phyloP scores from a whole-genome alignment of 2,329 filamentous ascomycete species.

The Trichophyton mentagrophytes region DNA sequence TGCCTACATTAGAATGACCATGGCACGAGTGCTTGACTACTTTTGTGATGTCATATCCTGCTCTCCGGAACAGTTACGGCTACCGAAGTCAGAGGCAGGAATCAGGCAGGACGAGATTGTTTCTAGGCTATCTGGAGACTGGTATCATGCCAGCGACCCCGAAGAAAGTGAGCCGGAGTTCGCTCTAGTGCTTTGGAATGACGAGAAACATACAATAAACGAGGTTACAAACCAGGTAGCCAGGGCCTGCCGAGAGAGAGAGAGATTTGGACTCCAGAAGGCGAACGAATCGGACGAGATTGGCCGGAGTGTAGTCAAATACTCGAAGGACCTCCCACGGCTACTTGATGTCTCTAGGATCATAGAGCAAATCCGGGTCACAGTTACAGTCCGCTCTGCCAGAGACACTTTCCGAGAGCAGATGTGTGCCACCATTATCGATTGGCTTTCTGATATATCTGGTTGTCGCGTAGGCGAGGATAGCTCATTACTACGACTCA shows the following conservation, averaged over 20 bases:
- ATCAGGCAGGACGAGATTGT: constrained; percentile 69
- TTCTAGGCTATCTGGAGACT: constrained; percentile 63
- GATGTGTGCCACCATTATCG: constrained; percentile 96
- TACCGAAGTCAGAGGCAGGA: constrained; percentile 68
- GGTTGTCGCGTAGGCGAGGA: constrained; percentile 77
- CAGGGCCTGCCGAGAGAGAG: constrained; percentile 65
- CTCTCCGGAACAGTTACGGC: constrained; percentile 83
- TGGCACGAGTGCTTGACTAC: constrained; percentile 78
- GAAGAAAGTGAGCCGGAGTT: constrained; percentile 58
- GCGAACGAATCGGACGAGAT: constrained; percentile 83
- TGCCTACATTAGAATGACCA: constrained; percentile 68
- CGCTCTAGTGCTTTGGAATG: constrained; percentile 85
- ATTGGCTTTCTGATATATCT: constrained; percentile 88
- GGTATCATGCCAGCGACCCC: constrained; percentile 54
- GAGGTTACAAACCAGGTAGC: constrained; percentile 87
- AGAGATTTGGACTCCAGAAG: constrained; percentile 55
- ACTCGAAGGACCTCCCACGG: constrained; percentile 56
- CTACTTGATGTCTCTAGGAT: constrained; percentile 69
- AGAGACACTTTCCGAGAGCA: constrained; percentile 94
- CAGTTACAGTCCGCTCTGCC: constrained; percentile 83
- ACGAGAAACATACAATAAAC: constrained; percentile 91
- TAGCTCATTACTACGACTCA: constrained; percentile 61
- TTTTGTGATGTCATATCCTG: constrained; percentile 97
- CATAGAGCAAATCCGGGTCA: constrained; percentile 91
- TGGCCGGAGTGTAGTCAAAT: constrained; percentile 73